Conservation (phyloP, 2,329 filamentous ascomycete genomes). For the Fusarium sp. region DNA sequence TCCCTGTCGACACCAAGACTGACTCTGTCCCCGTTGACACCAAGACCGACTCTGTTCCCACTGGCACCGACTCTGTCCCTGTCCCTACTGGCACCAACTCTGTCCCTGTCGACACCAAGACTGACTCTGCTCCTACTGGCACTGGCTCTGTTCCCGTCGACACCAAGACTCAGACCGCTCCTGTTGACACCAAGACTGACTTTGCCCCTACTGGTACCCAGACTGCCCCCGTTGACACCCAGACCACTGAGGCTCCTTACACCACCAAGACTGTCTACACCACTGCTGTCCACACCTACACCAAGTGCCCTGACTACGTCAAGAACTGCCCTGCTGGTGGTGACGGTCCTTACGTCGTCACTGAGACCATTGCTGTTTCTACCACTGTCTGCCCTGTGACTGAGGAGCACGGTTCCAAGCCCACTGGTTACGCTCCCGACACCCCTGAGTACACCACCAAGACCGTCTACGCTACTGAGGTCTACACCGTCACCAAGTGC, state of each 20-base stretch:
- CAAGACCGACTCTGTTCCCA: neutral
- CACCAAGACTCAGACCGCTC: constrained; percentile 1
- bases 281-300: constrained; percentile 46
- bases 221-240: neutral
- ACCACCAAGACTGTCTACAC: constrained; percentile 51
- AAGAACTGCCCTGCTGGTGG: constrained; percentile 47
- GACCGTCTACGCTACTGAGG: constrained; percentile 34
- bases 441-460: constrained; percentile 46
- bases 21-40: neutral
- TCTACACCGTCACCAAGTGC: constrained; percentile 34
- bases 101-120: neutral
- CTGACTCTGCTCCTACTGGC: neutral
- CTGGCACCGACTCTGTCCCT: neutral
- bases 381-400: constrained; percentile 59
- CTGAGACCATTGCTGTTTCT: constrained; percentile 50
- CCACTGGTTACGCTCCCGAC: constrained; percentile 45
- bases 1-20: neutral
- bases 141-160: neutral
- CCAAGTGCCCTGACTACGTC: constrained; percentile 48
- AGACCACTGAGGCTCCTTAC: constrained; percentile 30
- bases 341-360: constrained; percentile 44
- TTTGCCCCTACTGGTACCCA: neutral
- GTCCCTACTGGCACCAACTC: neutral
- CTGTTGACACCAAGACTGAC: neutral
- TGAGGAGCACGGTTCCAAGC: constrained; percentile 33